Evolutionary conservation across 805 yeast species (phyloP).

Genomic region (Monosporozyma servazzii): DNA sequence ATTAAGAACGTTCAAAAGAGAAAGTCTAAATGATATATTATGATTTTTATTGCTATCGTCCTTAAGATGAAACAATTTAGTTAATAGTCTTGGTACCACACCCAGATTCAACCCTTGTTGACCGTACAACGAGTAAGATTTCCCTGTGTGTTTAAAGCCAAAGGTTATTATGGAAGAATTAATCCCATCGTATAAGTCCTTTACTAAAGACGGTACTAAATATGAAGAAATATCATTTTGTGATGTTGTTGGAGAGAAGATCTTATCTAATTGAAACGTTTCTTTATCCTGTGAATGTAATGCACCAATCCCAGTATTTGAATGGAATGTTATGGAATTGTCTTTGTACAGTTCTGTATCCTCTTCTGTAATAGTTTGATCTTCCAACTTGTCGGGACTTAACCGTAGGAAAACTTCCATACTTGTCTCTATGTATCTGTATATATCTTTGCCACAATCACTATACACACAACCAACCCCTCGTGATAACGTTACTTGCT

Average conservation of each 20-base stretch:
- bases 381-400: neutral
- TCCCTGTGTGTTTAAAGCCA: conserved; percentile 76
- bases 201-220: conserved; percentile 1
- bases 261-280: conserved; percentile 1
- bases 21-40: conserved; percentile 53
- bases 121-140: conserved; percentile 73
- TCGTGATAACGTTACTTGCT: neutral
- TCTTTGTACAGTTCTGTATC: neutral
- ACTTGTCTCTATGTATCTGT: conserved; percentile 7
- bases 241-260: neutral
- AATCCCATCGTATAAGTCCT: conserved; percentile 40
- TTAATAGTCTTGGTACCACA: conserved; percentile 69
- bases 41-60: neutral
- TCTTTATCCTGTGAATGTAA: neutral
- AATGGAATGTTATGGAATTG: neutral
- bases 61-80: conserved; percentile 32
- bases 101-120: conserved; percentile 37
- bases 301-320: conserved; percentile 1
- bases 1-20: conserved; percentile 68
- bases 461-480: neutral
- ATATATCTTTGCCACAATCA: neutral
- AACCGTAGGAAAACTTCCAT: conserved; percentile 1
- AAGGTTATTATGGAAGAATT: conserved; percentile 71
- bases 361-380: neutral
- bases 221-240: conserved; percentile 3